Base-by-base conservation (phyloP, 495 filamentous ascomycete species). In the Daldinia concentrica region DNA sequence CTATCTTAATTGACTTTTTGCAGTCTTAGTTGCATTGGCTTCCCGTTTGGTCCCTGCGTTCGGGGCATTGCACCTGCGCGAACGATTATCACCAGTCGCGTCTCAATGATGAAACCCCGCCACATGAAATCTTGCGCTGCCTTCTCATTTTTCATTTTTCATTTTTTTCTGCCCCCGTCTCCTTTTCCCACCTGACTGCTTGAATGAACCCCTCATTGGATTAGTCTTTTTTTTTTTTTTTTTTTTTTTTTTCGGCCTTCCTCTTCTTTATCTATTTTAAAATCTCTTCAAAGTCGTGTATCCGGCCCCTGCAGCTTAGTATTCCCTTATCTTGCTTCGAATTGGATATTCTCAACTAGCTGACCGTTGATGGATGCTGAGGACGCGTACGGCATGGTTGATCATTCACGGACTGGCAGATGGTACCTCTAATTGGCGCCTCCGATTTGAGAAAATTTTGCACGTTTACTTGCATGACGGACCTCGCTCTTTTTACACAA, bases 101-200 rank as follows among this genome's bases (percentile, higher is more conserved):
- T 58, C 64, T 68, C 54, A 39, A 65, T 69, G 70, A 69, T 73
- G 70, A 69, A 69, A 75, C 66, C 74, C 67, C 71, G 68, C 71
- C 74, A 74, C 71, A 70, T 51, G 70, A 65, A 57, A 64, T 61
- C 60, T 55, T 57, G 51, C 36, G 52, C 58, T 61, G 26, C 24
- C 45, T 51, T 51, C n/a, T 64, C 32, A 58, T 43, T 56, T 56
- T 48, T 56, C 63, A 54, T 34, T 45, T 60, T 57, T 50, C 37
- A 26, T 43, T 58, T 51, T 17, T 65, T 63, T 45, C 37, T 2
- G 17, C 29, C 27, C 17, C 58, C 58, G 27, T 50, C 7, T 22
- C 26, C 19, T 61, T 43, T 52, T 26, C 26, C 26, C 34, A 5
- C 17, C 9, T 9, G 6, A 52, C 11, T 52, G 12, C 27, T 58